A percentile compares a stretch with the other conserved stretches of the same genome.
These are phyloP conservation scores for Lavandula angustifolia DNA, from an alignment of 257 asterid genomes.

Conservation along the genomic window DNA sequence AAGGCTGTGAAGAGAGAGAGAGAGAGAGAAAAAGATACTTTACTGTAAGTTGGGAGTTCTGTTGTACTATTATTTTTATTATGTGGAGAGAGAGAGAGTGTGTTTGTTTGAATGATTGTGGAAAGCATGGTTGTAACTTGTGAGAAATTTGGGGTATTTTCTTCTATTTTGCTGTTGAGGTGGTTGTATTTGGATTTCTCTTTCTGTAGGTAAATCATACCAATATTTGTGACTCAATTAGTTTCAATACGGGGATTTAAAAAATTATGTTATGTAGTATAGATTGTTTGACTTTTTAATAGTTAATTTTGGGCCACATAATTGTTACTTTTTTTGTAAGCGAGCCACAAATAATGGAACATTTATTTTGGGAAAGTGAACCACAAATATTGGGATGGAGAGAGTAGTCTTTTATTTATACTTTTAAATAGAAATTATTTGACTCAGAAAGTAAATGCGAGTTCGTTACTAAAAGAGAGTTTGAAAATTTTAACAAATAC, in stretches of 20 bases:
- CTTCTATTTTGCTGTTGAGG: neutral
- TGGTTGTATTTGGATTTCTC: conserved; percentile 1
- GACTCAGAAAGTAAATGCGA: no score
- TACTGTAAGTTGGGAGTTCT: conserved; percentile 23
- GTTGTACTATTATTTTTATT: conserved; percentile 11
- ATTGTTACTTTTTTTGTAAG: no score
- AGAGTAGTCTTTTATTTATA: neutral
- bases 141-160: conserved; percentile 17
- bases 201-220: neutral
- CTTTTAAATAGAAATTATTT: neutral
- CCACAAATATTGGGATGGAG: no score
- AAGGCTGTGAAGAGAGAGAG: conserved; percentile 8
- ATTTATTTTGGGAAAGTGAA: no score
- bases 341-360: no score
- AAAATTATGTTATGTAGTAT: no score
- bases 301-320: no score
- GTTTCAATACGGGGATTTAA: no score
- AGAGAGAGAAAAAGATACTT: neutral
- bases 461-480: no score
- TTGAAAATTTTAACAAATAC: no score
- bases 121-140: conserved; percentile 31
- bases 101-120: conserved; percentile 30
- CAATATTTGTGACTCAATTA: no score
- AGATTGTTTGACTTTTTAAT: no score
- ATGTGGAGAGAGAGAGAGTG: neutral